These are phyloP conservation scores for Lipomyces orientalis DNA, from an alignment of 805 yeast genomes.

Conservation along the genomic window DNA sequence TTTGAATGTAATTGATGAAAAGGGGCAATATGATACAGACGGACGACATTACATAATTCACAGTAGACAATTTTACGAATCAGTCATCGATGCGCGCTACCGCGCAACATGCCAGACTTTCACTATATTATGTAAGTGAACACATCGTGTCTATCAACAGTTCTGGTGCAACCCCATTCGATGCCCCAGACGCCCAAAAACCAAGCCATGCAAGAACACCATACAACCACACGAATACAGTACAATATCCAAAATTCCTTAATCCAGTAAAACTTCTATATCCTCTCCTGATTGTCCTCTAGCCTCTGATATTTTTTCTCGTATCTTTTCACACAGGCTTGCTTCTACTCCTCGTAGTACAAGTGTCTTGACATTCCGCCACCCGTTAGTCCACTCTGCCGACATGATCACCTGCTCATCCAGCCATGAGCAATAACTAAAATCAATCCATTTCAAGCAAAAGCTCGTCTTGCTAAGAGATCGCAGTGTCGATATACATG, in stretches of 20 bases:
- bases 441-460: slow-evolving; percentile 33
- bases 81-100: background rate
- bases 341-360: slow-evolving; percentile 21
- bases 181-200: background rate
- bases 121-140: background rate
- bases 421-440: slow-evolving; percentile 34
- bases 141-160: background rate
- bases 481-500: slow-evolving; percentile 27
- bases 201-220: background rate
- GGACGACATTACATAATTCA: background rate
- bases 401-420: slow-evolving; percentile 26
- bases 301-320: slow-evolving; percentile 3
- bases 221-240: background rate
- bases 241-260: background rate
- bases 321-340: slow-evolving; percentile 7
- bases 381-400: slow-evolving; percentile 31
- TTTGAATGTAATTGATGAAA: background rate
- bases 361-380: slow-evolving; percentile 27
- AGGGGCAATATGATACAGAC: background rate
- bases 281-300: slow-evolving; percentile 1
- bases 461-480: slow-evolving; percentile 15
- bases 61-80: background rate
- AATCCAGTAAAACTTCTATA: slow-evolving; percentile 9
- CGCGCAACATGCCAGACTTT: background rate
- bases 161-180: background rate